Evolutionary conservation across 1,284 basidiomycete species (phyloP), one percentile per base, ranked within the genome.

Genomic region (Cutaneotrichosporon sp.): DNA sequence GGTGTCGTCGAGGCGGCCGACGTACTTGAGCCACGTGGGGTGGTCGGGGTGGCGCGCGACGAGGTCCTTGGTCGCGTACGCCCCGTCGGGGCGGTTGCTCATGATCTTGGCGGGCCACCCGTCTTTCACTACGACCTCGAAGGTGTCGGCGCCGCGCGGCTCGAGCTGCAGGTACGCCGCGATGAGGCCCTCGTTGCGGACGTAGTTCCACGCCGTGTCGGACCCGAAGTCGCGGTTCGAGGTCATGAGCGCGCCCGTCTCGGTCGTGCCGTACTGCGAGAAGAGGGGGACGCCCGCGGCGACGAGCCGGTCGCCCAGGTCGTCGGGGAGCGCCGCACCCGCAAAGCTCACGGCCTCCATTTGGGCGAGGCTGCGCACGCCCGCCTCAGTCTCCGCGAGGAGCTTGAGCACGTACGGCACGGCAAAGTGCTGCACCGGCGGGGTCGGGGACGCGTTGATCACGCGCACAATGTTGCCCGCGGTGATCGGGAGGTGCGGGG

Each of bases 151-250:
- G 0, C 81, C 83, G 43, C 77, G 79, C 13, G 81, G 77, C 56
- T 83, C 82, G 59, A 86, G 81, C 42, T 78, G 75, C 55, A 85
- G 66, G 72, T 82, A 86, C 47, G 82, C 70, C 9, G 71, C 67
- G 34, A 80, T 73, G 1, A 70, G 80, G 65, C 60, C 84, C 70
- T 69, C 72, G 25, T 77, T 74, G 49, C 82, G 76, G 8, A 87
- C 75, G 80, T 83, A 87, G 67, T 85, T 85, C 87, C 87, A 88
- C 22, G 74, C 82, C 65, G 84, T 84, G 78, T 88, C 87, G 6
- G 63, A 74, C 1, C 69, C 72, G 56, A 64, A 74, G 64, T 84
- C 86, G 46, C 68, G 83, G 82, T 81, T 85, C 77, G 62, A 87
- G 72, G 62, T 82, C 73, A 71, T 80, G 75, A 73, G 65, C 3